Conservation (phyloP, 2,329 filamentous ascomycete genomes). For the Pseudogymnoascus pannorum region DNA sequence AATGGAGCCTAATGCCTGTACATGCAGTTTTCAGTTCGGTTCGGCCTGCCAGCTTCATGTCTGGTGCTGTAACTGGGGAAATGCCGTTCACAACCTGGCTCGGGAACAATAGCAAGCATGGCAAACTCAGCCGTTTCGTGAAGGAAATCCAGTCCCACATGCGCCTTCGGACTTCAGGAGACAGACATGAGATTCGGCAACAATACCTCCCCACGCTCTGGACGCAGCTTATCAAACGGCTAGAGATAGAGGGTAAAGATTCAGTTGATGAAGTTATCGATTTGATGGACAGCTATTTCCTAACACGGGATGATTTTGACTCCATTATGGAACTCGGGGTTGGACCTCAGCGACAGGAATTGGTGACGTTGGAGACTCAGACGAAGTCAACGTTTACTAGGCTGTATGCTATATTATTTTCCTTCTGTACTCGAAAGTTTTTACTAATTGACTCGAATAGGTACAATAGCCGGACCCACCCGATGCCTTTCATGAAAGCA, state of each 20-base stretch:
- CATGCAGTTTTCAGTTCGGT: conserved; percentile 96
- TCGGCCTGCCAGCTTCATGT: conserved; percentile 76
- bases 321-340: conserved; percentile 86
- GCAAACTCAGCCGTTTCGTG: conserved; percentile 69
- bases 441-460: conserved; percentile 35
- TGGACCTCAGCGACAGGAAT: conserved; percentile 70
- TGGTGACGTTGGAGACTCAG: conserved; percentile 71
- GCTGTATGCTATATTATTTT: conserved; percentile 50
- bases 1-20: conserved; percentile 96
- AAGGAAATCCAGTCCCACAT: conserved; percentile 97
- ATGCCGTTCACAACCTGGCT: conserved; percentile 86
- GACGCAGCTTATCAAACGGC: conserved; percentile 66
- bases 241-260: conserved; percentile 75
- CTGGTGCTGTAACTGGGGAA: conserved; percentile 64
- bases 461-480: conserved; percentile 81
- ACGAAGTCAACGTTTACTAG: conserved; percentile 87
- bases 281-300: conserved; percentile 93
- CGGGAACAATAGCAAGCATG: conserved; percentile 85
- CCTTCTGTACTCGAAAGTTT: background rate
- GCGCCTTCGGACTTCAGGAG: conserved; percentile 82
- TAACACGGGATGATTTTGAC: conserved; percentile 93
- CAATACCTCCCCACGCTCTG: conserved; percentile 88
- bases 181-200: conserved; percentile 88
- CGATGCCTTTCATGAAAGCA: conserved; percentile 93
- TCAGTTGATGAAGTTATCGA: conserved; percentile 77